phyloP scores from a whole-genome alignment of 2,329 filamentous ascomycete genomes.

The Xylariaceae sp. region DNA sequence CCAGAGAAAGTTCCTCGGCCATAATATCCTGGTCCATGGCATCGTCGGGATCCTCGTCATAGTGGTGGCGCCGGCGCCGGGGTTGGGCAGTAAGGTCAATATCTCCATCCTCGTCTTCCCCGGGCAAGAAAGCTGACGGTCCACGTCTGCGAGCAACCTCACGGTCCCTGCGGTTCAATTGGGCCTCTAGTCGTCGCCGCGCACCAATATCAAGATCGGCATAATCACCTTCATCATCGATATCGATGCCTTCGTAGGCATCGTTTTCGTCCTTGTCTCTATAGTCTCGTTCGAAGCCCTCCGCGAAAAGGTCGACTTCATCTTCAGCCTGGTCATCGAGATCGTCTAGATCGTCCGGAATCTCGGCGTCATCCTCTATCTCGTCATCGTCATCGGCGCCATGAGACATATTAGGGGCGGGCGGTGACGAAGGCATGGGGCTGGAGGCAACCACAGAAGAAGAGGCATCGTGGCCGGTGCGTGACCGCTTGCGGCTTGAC shows the following conservation, averaged over 20 bases:
- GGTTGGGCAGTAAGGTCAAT: slow-evolving; percentile 82
- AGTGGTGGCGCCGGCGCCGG: slow-evolving; percentile 77
- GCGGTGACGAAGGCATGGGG: slow-evolving; percentile 62
- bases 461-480: slow-evolving; percentile 45
- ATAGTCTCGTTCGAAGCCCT: slow-evolving; percentile 69
- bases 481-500: slow-evolving; percentile 51
- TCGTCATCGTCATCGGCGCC: slow-evolving; percentile 68
- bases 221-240: slow-evolving; percentile 75
- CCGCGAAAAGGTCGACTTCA: slow-evolving; percentile 70
- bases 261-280: slow-evolving; percentile 61
- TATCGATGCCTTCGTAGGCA: slow-evolving; percentile 61
- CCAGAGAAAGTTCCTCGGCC: slow-evolving; percentile 89
- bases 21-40: slow-evolving; percentile 90
- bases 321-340: slow-evolving; percentile 79
- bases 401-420: slow-evolving; percentile 59
- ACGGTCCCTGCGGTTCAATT: slow-evolving; percentile 67
- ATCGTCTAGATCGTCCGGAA: slow-evolving; percentile 69
- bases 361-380: slow-evolving; percentile 64
- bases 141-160: slow-evolving; percentile 64
- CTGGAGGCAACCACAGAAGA: slow-evolving; percentile 53
- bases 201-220: slow-evolving; percentile 62
- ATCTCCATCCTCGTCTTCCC: slow-evolving; percentile 80
- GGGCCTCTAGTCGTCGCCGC: slow-evolving; percentile 65
- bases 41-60: slow-evolving; percentile 91
- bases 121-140: slow-evolving; percentile 68